phyloP scores from a whole-genome alignment of 2,329 filamentous ascomycete genomes.

The Microcyclospora tardicrescens region DNA sequence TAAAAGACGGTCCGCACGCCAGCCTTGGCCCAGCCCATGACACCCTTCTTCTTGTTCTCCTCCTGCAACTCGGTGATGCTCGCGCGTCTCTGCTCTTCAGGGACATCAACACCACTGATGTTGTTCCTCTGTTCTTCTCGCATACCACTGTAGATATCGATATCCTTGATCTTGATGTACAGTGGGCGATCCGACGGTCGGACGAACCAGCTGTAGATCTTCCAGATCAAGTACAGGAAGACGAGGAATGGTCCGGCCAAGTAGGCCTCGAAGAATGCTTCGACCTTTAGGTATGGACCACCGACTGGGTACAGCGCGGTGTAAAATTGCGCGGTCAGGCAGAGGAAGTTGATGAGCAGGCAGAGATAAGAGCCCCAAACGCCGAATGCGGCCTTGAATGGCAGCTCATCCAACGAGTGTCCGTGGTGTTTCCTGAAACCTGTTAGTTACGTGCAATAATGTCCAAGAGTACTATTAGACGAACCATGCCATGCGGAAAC shows the following conservation, averaged over 20 bases:
- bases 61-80: conserved; percentile 21
- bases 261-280: conserved; percentile 18
- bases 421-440: conserved; percentile 46
- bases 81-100: conserved; percentile 17
- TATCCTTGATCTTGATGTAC: conserved; percentile 20
- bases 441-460: not conserved
- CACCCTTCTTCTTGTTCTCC: conserved; percentile 15
- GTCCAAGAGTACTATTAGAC: too few species aligned
- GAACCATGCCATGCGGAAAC: conserved; percentile 60
- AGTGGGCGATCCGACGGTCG: conserved; percentile 18
- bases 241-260: conserved; percentile 20
- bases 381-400: conserved; percentile 30
- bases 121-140: conserved; percentile 13
- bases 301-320: conserved; percentile 15
- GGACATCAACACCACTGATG: conserved; percentile 17
- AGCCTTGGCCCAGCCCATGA: conserved; percentile 1
- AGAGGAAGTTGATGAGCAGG: conserved; percentile 26
- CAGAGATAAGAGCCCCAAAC: conserved; percentile 29
- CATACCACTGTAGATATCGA: conserved; percentile 28
- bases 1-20: not conserved
- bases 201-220: conserved; percentile 16
- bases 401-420: conserved; percentile 31
- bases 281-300: conserved; percentile 7
- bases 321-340: conserved; percentile 32
- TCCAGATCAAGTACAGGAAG: conserved; percentile 17